These are phyloP conservation scores for Ustilago sp. DNA, from an alignment of 1,284 basidiomycete genomes.

Conservation along the genomic window DNA sequence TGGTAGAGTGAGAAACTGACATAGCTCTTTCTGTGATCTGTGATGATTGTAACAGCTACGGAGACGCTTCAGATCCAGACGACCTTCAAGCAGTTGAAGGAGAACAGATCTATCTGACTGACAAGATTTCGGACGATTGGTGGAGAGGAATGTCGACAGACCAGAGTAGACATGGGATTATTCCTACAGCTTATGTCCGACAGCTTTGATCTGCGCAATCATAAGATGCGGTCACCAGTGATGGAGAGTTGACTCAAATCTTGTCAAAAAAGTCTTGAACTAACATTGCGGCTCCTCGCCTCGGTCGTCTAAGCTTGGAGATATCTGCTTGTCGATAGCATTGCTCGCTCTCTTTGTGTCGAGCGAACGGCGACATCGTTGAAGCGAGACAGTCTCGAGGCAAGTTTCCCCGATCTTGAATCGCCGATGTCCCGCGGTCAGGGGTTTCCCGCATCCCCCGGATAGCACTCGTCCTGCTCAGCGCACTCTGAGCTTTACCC, in stretches of 20 bases:
- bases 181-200: constrained; percentile 56
- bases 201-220: constrained; percentile 14
- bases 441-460: background rate
- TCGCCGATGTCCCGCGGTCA: background rate
- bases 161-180: constrained; percentile 44
- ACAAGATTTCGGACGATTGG: constrained; percentile 62
- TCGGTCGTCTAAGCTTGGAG: too few relatives aligned
- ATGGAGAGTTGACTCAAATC: too few relatives aligned
- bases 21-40: background rate
- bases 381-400: too few relatives aligned
- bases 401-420: background rate
- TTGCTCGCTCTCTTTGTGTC: too few relatives aligned
- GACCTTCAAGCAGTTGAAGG: constrained; percentile 51
- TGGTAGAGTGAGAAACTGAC: background rate
- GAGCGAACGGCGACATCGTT: too few relatives aligned
- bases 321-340: too few relatives aligned
- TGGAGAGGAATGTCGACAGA: constrained; percentile 41
- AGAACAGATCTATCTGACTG: constrained; percentile 51
- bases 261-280: too few relatives aligned
- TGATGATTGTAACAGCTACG: constrained; percentile 13
- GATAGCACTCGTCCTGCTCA: background rate
- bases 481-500: background rate
- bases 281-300: too few relatives aligned
- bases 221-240: background rate
- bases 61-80: constrained; percentile 53